A percentile compares a stretch with the other conserved stretches of the same genome.
Conservation (phyloP, 352 stramenopile genomes). For the Phytopythium litorale region DNA sequence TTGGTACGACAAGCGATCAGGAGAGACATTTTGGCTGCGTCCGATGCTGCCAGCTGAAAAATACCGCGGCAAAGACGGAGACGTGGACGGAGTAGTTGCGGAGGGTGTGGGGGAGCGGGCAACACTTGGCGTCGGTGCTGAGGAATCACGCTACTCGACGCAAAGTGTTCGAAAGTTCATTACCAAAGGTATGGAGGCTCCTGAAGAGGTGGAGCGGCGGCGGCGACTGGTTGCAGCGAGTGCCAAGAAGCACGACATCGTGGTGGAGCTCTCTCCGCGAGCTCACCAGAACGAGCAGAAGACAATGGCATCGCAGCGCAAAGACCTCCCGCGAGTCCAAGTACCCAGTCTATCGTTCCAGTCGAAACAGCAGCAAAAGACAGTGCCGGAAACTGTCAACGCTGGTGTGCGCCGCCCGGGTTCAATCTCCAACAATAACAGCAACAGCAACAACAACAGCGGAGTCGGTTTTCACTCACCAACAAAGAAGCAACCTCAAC, state of each 20-base stretch:
- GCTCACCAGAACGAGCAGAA: not conserved
- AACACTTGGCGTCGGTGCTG: slow-evolving; percentile 60
- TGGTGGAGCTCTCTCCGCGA: slow-evolving; percentile 24
- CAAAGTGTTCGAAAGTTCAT: slow-evolving; percentile 84
- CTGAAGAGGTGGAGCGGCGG: slow-evolving; percentile 54
- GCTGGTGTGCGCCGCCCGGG: not conserved
- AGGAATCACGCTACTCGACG: slow-evolving; percentile 52
- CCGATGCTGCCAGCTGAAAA: slow-evolving; percentile 83
- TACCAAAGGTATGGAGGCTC: slow-evolving; percentile 76
- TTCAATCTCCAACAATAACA: not conserved
- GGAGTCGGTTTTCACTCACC: not conserved
- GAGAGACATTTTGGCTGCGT: slow-evolving; percentile 90
- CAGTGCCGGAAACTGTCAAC: not conserved
- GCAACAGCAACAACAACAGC: not conserved
- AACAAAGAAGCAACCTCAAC: slow-evolving; percentile 10
- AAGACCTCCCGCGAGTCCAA: slow-evolving; percentile 44
- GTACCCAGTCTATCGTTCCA: slow-evolving; percentile 53
- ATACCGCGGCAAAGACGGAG: slow-evolving; percentile 59
- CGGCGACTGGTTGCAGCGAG: slow-evolving; percentile 50
- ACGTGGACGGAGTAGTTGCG: slow-evolving; percentile 79
- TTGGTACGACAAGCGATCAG: slow-evolving; percentile 79
- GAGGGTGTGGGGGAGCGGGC: slow-evolving; percentile 67
- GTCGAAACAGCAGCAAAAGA: slow-evolving; percentile 8
- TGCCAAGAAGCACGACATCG: slow-evolving; percentile 62
- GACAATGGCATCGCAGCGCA: not conserved